A percentile compares a stretch with the other conserved stretches of the same genome.
These are phyloP conservation scores for Ceratocystis albifundus DNA, from an alignment of 2,329 filamentous ascomycete genomes.

Conservation along the genomic window DNA sequence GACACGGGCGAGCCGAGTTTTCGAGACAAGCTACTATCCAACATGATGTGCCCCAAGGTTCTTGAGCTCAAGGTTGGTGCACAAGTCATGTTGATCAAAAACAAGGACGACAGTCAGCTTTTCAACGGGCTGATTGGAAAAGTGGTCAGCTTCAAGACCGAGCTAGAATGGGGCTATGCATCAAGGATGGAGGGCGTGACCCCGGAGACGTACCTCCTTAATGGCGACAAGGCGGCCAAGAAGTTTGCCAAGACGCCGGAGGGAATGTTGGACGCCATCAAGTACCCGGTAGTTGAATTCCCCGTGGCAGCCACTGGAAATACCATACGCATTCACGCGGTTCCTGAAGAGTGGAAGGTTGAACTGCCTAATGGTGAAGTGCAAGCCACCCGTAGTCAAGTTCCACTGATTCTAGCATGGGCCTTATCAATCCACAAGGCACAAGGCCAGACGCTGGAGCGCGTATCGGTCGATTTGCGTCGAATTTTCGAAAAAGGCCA, in stretches of 20 bases:
- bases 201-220: slow-evolving; percentile 34
- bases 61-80: slow-evolving; percentile 81
- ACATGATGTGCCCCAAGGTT: slow-evolving; percentile 81
- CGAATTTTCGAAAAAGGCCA: slow-evolving; percentile 95
- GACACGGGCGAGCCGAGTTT: slow-evolving; percentile 63
- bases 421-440: slow-evolving; percentile 96
- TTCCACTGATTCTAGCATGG: slow-evolving; percentile 91
- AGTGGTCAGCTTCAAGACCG: slow-evolving; percentile 62
- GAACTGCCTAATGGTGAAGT: slow-evolving; percentile 92
- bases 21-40: slow-evolving; percentile 67
- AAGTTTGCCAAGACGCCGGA: slow-evolving; percentile 44
- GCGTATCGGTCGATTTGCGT: slow-evolving; percentile 87
- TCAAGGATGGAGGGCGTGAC: slow-evolving; percentile 29
- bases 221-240: slow-evolving; percentile 40
- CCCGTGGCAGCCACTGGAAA: slow-evolving; percentile 61
- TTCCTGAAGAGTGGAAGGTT: slow-evolving; percentile 90
- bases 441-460: slow-evolving; percentile 83
- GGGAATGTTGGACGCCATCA: slow-evolving; percentile 36
- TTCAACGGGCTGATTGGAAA: slow-evolving; percentile 92
- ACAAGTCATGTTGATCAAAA: slow-evolving; percentile 99
- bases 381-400: slow-evolving; percentile 70
- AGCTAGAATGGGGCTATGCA: slow-evolving; percentile 33
- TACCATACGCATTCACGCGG: slow-evolving; percentile 34
- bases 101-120: slow-evolving; percentile 72
- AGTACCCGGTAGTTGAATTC: slow-evolving; percentile 80